These are phyloP conservation scores for Striga hermonthica DNA, from an alignment of 305 asterid genomes.

Conservation along the genomic window DNA sequence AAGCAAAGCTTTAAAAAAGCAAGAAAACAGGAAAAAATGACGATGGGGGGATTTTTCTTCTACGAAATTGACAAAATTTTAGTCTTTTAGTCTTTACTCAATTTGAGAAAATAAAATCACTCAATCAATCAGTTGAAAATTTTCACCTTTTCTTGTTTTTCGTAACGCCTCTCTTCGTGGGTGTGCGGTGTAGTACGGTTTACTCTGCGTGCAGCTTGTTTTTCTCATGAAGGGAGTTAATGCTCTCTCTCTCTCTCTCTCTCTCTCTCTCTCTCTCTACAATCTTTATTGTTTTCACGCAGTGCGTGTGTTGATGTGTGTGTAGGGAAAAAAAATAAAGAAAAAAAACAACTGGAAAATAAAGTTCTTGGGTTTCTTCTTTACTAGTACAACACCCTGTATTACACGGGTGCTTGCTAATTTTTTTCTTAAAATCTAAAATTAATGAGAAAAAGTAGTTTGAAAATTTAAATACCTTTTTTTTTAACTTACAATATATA, in stretches of 20 bases:
- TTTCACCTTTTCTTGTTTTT: constrained; percentile 25
- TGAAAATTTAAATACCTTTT: no score
- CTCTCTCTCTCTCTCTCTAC: constrained; percentile 21
- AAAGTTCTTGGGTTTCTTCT: no score
- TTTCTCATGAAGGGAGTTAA: constrained; percentile 35
- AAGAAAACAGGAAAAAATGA: constrained; percentile 22
- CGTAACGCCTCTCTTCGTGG: constrained; percentile 41
- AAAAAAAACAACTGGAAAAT: neutral
- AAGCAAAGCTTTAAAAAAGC: constrained; percentile 39
- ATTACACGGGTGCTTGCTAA: no score
- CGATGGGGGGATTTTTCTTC: constrained; percentile 25
- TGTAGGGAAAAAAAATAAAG: neutral
- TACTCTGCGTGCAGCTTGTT: constrained; percentile 35
- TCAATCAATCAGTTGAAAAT: no score
- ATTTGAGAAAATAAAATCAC: neutral
- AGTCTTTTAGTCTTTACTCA: constrained; percentile 19
- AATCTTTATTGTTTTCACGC: constrained; percentile 28
- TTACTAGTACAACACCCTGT: no score
- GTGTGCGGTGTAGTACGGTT: constrained; percentile 25
- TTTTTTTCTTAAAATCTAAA: no score
- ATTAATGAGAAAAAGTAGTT: no score
- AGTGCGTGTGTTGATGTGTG: constrained; percentile 31
- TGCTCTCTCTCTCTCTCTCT: constrained; percentile 27
- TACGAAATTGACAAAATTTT: constrained; percentile 31
- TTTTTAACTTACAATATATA: no score